Evolutionary conservation across 2,329 filamentous ascomycete genomes (phyloP).

Genomic region (Microsporum audouinii): DNA sequence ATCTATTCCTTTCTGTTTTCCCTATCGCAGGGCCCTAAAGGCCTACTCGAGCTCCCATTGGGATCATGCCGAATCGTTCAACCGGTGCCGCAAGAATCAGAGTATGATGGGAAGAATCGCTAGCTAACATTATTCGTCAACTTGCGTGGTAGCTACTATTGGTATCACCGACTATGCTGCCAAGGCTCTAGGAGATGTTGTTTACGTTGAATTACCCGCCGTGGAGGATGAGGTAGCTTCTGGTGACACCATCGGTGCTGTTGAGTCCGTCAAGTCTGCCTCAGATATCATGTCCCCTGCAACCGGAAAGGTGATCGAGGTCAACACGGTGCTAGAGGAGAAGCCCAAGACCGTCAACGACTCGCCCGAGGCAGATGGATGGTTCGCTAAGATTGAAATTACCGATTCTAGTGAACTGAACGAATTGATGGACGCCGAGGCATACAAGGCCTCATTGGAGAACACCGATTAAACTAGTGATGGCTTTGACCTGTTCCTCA

Average conservation of each 20-base stretch:
- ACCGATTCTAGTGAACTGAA: conserved; percentile 60
- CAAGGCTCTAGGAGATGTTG: conserved; percentile 84
- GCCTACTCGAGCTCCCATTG: background rate
- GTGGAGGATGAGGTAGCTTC: conserved; percentile 54
- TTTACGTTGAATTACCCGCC: conserved; percentile 88
- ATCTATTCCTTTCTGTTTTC: conserved; percentile 16
- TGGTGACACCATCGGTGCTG: conserved; percentile 81
- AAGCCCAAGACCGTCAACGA: conserved; percentile 81
- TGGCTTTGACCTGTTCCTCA: conserved; percentile 7
- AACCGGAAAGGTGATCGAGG: conserved; percentile 59
- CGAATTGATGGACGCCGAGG: conserved; percentile 60
- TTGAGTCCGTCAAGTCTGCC: conserved; percentile 98
- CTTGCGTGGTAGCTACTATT: conserved; percentile 43
- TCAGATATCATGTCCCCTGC: conserved; percentile 91
- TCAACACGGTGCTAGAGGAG: conserved; percentile 67
- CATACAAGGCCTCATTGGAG: conserved; percentile 63
- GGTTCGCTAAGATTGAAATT: conserved; percentile 83
- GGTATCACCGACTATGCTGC: conserved; percentile 90
- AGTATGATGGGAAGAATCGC: background rate
- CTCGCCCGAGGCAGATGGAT: conserved; percentile 79
- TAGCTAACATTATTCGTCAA: background rate
- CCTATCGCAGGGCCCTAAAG: background rate
- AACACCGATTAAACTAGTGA: conserved; percentile 31
- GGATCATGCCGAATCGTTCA: background rate
- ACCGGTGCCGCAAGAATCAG: background rate